Evolutionary conservation across 2,329 filamentous ascomycete species (phyloP).

Genomic region (Monosporascus ibericus): DNA sequence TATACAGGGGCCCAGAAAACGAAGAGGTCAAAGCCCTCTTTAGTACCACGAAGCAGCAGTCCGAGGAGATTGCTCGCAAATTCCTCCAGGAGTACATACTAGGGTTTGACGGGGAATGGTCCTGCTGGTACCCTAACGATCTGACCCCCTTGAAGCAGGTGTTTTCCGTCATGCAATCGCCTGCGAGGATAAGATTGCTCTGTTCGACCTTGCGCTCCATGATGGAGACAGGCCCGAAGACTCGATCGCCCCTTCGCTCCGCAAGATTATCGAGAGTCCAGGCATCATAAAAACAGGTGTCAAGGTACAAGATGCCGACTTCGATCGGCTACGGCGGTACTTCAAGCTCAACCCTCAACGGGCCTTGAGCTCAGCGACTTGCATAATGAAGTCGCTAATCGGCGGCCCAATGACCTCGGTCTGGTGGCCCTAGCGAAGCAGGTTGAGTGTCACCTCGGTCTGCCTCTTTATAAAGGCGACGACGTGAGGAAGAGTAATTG

Average conservation of each 20-base stretch:
- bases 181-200: conserved; percentile 14
- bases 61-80: conserved; percentile 13
- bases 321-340: conserved; percentile 9
- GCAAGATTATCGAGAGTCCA: conserved; percentile 17
- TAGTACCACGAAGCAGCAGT: conserved; percentile 10
- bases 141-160: conserved; percentile 12
- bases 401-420: conserved; percentile 6
- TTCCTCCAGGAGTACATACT: conserved; percentile 19
- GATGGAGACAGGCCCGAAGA: conserved; percentile 15
- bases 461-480: conserved; percentile 16
- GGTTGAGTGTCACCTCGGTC: conserved; percentile 14
- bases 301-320: conserved; percentile 14
- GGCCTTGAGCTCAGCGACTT: conserved; percentile 21
- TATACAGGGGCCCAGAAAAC: conserved; percentile 12
- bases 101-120: conserved; percentile 25
- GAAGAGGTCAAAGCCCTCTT: conserved; percentile 10
- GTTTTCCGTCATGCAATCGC: conserved; percentile 21
- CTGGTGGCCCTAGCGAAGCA: conserved; percentile 11
- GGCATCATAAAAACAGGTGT: conserved; percentile 19
- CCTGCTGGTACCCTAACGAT: conserved; percentile 5
- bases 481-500: conserved; percentile 14
- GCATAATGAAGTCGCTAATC: conserved; percentile 10
- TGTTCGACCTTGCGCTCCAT: conserved; percentile 21
- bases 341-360: conserved; percentile 15
- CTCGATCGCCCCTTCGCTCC: conserved; percentile 19